Conservation (phyloP, 495 filamentous ascomycete species). For the Aspergillus egyptiacus region DNA sequence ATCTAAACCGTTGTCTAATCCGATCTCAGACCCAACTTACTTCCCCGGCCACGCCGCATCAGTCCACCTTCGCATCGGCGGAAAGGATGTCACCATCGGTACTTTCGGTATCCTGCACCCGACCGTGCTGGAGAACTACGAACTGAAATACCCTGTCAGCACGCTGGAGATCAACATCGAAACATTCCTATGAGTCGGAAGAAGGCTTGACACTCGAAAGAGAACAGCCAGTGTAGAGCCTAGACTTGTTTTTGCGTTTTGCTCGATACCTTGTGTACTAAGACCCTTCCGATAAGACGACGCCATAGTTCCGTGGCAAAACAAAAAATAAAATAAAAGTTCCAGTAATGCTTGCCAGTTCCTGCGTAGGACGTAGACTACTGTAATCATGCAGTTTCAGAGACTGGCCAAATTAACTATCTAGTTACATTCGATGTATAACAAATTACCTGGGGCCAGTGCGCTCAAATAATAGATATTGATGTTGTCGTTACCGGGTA, state of each 20-base stretch:
- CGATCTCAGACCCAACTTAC: constrained; percentile 67
- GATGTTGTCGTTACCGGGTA: too few species aligned
- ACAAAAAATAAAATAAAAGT: constrained; percentile 8
- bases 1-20: constrained; percentile 6
- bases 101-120: constrained; percentile 92
- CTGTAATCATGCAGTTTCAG: too few species aligned
- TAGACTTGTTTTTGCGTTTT: constrained; percentile 4
- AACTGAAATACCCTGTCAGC: constrained; percentile 88
- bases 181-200: constrained; percentile 65
- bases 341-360: too few species aligned
- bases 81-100: constrained; percentile 68
- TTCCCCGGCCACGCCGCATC: constrained; percentile 84
- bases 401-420: too few species aligned
- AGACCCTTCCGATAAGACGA: not conserved
- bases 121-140: constrained; percentile 86
- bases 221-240: constrained; percentile 4
- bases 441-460: too few species aligned
- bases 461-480: too few species aligned
- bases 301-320: too few species aligned
- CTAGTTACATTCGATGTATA: too few species aligned
- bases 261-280: constrained; percentile 4
- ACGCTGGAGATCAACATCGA: constrained; percentile 95
- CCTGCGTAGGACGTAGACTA: too few species aligned
- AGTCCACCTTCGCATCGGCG: constrained; percentile 65
- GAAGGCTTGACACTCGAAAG: not conserved